phyloP scores from a whole-genome alignment of 352 stramenopile species.

The Globisporangium orthogonon region DNA sequence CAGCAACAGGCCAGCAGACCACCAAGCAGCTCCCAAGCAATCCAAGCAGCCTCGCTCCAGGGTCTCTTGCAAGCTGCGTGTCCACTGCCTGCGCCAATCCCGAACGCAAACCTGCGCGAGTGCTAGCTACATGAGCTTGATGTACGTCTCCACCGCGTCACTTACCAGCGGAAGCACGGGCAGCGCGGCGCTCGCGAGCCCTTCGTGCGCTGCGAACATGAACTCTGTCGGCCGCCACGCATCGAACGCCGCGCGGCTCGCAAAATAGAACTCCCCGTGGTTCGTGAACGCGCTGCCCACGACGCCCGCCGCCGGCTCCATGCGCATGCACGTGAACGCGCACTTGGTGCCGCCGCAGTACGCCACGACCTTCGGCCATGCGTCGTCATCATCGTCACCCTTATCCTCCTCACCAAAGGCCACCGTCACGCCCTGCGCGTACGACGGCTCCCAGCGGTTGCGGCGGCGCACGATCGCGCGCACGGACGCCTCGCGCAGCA shows the following conservation, averaged over 20 bases:
- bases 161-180: neutral
- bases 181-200: neutral
- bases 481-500: constrained; percentile 33
- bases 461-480: constrained; percentile 29
- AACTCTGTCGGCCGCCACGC: constrained; percentile 20
- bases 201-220: neutral
- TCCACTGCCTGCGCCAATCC: no score
- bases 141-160: neutral
- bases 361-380: constrained; percentile 26
- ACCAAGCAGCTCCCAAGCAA: no score
- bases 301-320: constrained; percentile 25
- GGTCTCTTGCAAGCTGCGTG: no score
- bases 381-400: constrained; percentile 13
- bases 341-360: constrained; percentile 47
- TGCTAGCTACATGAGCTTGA: neutral
- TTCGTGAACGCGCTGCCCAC: constrained; percentile 38
- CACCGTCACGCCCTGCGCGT: constrained; percentile 39
- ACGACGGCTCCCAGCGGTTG: constrained; percentile 25
- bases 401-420: neutral
- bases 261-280: constrained; percentile 27
- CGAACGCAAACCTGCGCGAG: no score
- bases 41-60: no score
- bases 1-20: no score
- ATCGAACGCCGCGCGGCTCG: constrained; percentile 21
- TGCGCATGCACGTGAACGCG: constrained; percentile 38